Evolutionary conservation across 2,329 filamentous ascomycete species (phyloP), one percentile per base, ranked within the genome.

Genomic region (Alternaria infectoria): DNA sequence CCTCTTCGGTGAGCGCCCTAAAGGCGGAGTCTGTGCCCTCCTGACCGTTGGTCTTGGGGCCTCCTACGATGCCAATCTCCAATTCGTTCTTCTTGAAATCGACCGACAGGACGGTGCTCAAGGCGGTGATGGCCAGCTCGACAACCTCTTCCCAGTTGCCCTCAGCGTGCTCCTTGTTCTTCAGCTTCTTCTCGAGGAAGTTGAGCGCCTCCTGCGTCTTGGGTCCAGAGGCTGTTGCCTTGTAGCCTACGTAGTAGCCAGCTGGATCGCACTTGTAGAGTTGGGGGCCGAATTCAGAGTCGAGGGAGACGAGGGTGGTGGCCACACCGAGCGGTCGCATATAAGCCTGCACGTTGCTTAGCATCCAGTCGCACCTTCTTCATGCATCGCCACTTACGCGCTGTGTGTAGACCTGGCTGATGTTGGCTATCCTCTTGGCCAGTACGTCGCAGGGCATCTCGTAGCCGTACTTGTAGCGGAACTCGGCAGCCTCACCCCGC

Each of bases 41-140:
- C 83, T 92, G 87, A 71, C 94, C 95, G 77, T 97, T 93, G 62
- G 86, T 83, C 75, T 89, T 88, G 61, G 95, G 94, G 28, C 93
- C 95, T 70, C 96, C 96, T 58, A 97, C 96, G 77, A 99, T 94
- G 68, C 96, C 96, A 82, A 99, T 93, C 85, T 99, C 96, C 80
- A 99, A 90, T 86, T 99, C 96, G 74, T 92, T 92, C 87, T 98
- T 98, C 89, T 99, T 99, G 87, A 99, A 99, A 81, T 99, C 96
- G 81, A 98, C 97, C 83, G 95, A 97, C 69, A 99, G 87, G 64
- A 99, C 94, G 36, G 92, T 97, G 88, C 94, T 97, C 81, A 99
- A 85, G 7, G 96, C 95, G 47, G 93, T 92, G 81, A 99, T 99
- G 62, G 93, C 96, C 75, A 98, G 87, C 86, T 99, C 96, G 54